phyloP scores from a whole-genome alignment of 495 filamentous ascomycete genomes.

The Pyrenopolyporus hunteri region DNA sequence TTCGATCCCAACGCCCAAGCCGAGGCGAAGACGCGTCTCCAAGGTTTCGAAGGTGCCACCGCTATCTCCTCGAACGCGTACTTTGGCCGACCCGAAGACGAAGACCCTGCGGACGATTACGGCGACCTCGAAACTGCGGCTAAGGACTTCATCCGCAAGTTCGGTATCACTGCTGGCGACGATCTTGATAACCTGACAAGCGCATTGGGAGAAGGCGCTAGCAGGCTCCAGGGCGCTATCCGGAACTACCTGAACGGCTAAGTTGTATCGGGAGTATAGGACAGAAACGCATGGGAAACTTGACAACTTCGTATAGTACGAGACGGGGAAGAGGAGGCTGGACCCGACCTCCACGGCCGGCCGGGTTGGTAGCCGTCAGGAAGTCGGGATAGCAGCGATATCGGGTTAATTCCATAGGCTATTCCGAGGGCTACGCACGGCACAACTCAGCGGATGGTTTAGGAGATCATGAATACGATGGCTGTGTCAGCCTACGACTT shows the following conservation, averaged over 20 bases:
- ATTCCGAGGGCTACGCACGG: constrained; percentile 10
- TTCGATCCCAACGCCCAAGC: constrained; percentile 81
- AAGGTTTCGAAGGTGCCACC: constrained; percentile 90
- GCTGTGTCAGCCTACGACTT: constrained; percentile 20
- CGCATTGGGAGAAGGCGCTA: constrained; percentile 82
- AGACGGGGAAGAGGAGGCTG: neutral
- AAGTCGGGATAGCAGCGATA: neutral
- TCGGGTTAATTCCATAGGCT: constrained; percentile 1
- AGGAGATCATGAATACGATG: constrained; percentile 22
- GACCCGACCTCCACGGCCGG: neutral
- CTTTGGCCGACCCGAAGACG: constrained; percentile 85
- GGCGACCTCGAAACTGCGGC: constrained; percentile 90
- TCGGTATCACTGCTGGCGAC: constrained; percentile 93
- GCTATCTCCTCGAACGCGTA: constrained; percentile 95
- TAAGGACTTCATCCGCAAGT: constrained; percentile 91
- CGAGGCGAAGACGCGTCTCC: constrained; percentile 84
- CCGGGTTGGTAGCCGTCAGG: neutral
- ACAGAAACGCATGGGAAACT: neutral
- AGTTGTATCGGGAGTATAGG: neutral
- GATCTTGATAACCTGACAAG: constrained; percentile 88
- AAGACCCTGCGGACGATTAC: constrained; percentile 72
- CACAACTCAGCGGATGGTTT: constrained; percentile 18
- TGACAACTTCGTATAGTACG: neutral
- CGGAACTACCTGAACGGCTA: constrained; percentile 72
- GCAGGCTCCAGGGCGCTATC: constrained; percentile 85